Conservation (phyloP, 805 yeast species). For the Cyberlindnera veronae region DNA sequence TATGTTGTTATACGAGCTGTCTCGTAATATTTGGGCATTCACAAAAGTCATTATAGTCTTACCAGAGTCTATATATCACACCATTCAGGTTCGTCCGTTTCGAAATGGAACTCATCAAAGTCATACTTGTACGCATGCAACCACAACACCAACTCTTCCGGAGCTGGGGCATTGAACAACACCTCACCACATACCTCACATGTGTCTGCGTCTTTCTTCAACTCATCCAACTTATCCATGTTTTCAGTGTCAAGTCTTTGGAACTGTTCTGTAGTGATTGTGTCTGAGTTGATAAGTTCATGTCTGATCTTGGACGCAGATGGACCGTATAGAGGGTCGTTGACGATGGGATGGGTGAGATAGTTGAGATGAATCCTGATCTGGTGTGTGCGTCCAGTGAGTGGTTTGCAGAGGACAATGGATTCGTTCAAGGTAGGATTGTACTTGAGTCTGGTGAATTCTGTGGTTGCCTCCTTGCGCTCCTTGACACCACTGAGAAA, state of each 20-base stretch:
- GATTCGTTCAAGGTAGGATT: constrained; percentile 27
- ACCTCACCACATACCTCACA: constrained; percentile 23
- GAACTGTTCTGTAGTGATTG: constrained; percentile 14
- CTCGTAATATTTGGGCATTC: too few species aligned
- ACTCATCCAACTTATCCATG: constrained; percentile 4
- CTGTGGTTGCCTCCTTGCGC: constrained; percentile 69
- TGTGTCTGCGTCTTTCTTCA: constrained; percentile 11
- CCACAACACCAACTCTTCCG: constrained; percentile 20
- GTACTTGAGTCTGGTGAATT: constrained; percentile 38
- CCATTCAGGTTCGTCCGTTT: constrained; percentile 24
- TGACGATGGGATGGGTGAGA: constrained; percentile 82
- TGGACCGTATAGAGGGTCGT: constrained; percentile 70
- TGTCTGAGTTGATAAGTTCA: constrained; percentile 11
- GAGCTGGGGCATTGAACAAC: constrained; percentile 14
- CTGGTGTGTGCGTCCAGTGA: constrained; percentile 94
- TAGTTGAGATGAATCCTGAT: constrained; percentile 89
- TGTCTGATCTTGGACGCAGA: constrained; percentile 7
- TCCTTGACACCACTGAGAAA: constrained; percentile 37
- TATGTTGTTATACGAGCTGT: too few species aligned
- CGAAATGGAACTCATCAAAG: constrained; percentile 17
- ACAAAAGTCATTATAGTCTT: too few species aligned
- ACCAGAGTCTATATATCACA: constrained; percentile 18
- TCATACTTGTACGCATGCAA: constrained; percentile 23
- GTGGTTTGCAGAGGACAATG: constrained; percentile 78
- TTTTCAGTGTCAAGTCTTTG: constrained; percentile 14